Percentiles rank a stretch among this genome's conserved stretches.
phyloP scores from a whole-genome alignment of 768 basidiomycete genomes.

The Suillus decipiens region DNA sequence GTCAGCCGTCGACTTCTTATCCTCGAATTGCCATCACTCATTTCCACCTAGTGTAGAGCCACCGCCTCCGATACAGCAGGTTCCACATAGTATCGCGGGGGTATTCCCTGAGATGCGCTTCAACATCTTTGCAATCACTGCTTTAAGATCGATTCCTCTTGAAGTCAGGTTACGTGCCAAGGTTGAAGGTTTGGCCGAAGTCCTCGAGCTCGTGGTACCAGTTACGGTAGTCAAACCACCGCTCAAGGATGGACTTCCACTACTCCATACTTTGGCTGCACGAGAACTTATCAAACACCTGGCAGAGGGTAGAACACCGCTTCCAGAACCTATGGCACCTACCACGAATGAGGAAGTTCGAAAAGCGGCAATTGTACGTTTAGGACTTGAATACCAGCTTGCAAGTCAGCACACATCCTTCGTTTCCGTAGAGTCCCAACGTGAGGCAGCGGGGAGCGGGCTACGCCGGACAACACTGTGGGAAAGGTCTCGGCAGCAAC shows the following conservation, averaged over 20 bases:
- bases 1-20: neutral
- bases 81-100: conserved; percentile 30
- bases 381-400: conserved; percentile 54
- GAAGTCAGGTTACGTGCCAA: conserved; percentile 30
- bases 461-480: conserved; percentile 2
- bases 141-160: conserved; percentile 23
- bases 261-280: conserved; percentile 59
- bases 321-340: conserved; percentile 29
- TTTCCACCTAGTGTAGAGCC: conserved; percentile 27
- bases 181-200: conserved; percentile 26
- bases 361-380: conserved; percentile 47
- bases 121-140: conserved; percentile 35
- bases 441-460: conserved; percentile 17
- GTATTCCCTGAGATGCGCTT: conserved; percentile 37
- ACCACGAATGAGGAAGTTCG: conserved; percentile 35
- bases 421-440: conserved; percentile 47
- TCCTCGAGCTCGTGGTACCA: conserved; percentile 19
- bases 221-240: conserved; percentile 28
- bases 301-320: conserved; percentile 34
- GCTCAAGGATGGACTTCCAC: conserved; percentile 24
- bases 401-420: conserved; percentile 57
- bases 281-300: conserved; percentile 54
- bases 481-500: conserved; percentile 18
- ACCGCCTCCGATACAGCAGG: conserved; percentile 36
- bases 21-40: conserved; percentile 18